These are phyloP conservation scores for Beauveria bassiana DNA, from an alignment of 2,329 filamentous ascomycete genomes.

Conservation along the genomic window DNA sequence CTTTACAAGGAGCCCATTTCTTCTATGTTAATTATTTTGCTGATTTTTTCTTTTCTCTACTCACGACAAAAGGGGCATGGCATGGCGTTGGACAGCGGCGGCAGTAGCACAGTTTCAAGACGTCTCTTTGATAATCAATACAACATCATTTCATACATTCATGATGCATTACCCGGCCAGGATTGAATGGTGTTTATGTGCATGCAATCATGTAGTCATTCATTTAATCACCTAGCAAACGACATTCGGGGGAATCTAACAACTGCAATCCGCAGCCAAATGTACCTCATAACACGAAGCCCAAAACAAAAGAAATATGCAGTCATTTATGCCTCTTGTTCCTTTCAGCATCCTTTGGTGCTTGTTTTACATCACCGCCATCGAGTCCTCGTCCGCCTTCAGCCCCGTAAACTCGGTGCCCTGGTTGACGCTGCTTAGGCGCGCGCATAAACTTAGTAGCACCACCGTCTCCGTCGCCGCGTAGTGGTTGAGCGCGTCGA, in stretches of 20 bases:
- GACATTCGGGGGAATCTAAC: neutral
- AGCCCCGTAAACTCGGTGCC: constrained; percentile 58
- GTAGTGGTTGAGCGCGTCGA: constrained; percentile 94
- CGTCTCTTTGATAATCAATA: neutral
- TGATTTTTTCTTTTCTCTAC: neutral
- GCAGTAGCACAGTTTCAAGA: neutral
- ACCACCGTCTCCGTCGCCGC: constrained; percentile 96
- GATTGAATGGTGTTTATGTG: neutral
- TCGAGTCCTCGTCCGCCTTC: constrained; percentile 47
- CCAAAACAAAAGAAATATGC: neutral
- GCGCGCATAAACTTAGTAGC: constrained; percentile 76
- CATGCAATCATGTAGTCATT: constrained; percentile 2
- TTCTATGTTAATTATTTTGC: neutral
- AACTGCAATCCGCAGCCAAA: neutral
- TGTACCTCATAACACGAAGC: neutral
- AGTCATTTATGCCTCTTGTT: neutral
- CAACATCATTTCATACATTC: neutral
- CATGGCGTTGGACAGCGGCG: constrained; percentile 3
- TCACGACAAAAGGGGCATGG: neutral
- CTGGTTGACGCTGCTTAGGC: constrained; percentile 74
- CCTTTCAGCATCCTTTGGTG: neutral
- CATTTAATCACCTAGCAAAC: neutral
- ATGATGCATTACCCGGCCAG: neutral
- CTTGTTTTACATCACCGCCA: neutral
- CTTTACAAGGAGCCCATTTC: neutral